These are phyloP conservation scores for Gelatoporia subvermispora DNA, from an alignment of 768 basidiomycete genomes.

Conservation along the genomic window DNA sequence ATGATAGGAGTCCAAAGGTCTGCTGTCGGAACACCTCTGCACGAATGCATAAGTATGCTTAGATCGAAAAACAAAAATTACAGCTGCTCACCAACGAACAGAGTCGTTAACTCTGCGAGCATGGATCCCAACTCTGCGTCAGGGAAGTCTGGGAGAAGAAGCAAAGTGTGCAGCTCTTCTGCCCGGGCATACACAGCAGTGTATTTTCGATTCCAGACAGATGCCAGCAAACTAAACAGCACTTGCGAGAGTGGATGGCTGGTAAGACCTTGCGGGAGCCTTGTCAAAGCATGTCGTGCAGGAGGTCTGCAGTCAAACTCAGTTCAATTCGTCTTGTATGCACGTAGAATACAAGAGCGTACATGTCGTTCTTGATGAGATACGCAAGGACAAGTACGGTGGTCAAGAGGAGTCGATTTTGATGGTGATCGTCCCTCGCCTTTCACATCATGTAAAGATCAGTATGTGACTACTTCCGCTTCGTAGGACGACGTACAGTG, in stretches of 20 bases:
- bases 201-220: slow-evolving; percentile 53
- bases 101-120: slow-evolving; percentile 37
- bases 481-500: slow-evolving; percentile 36
- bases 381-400: slow-evolving; percentile 62
- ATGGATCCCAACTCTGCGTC: slow-evolving; percentile 42
- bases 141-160: slow-evolving; percentile 39
- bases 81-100: slow-evolving; percentile 47
- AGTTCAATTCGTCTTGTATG: not conserved
- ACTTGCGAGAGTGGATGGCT: slow-evolving; percentile 41
- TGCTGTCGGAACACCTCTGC: slow-evolving; percentile 56
- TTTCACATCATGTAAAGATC: slow-evolving; percentile 1
- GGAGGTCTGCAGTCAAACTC: slow-evolving; percentile 38
- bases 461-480: too few relatives aligned
- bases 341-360: slow-evolving; percentile 17
- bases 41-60: not conserved
- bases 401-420: slow-evolving; percentile 40
- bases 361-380: slow-evolving; percentile 62
- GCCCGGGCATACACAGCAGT: slow-evolving; percentile 49
- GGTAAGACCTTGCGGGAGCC: slow-evolving; percentile 46
- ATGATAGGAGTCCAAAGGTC: slow-evolving; percentile 51
- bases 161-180: slow-evolving; percentile 34
- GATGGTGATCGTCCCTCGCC: slow-evolving; percentile 18
- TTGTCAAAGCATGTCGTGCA: slow-evolving; percentile 52
- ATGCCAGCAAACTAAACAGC: slow-evolving; percentile 42
- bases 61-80: not conserved